These are phyloP conservation scores for Globisporangium apiculatum DNA, from an alignment of 352 stramenopile species.

Conservation along the genomic window DNA sequence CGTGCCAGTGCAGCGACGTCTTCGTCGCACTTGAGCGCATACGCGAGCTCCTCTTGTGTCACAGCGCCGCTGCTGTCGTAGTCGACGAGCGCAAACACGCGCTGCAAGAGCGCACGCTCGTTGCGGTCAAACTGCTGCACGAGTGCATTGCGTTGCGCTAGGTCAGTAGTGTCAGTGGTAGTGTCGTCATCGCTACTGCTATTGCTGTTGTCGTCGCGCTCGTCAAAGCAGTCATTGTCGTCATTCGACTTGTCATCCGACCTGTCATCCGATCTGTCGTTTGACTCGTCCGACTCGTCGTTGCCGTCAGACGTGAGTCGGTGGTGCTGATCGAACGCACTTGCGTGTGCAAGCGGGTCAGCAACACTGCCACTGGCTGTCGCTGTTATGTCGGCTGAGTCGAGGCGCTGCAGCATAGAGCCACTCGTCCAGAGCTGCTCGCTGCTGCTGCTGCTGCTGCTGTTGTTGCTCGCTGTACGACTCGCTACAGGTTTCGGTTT, in stretches of 20 bases:
- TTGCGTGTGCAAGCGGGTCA: conserved; percentile 11
- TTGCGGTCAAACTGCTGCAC: conserved; percentile 24
- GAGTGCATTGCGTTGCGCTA: background rate
- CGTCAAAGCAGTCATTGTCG: background rate
- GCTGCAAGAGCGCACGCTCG: conserved; percentile 26
- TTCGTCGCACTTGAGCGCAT: conserved; percentile 52
- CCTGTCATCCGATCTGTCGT: background rate
- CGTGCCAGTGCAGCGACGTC: conserved; percentile 43
- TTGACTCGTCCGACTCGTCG: background rate
- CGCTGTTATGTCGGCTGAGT: conserved; percentile 14
- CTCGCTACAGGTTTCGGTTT: too few species aligned
- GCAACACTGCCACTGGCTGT: conserved; percentile 20
- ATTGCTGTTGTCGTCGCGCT: conserved; percentile 4
- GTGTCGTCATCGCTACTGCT: background rate
- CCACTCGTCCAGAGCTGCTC: background rate
- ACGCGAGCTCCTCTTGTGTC: conserved; percentile 55
- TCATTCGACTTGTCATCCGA: too few species aligned
- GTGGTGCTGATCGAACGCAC: background rate
- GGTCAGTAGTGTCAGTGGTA: background rate
- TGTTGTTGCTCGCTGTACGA: background rate
- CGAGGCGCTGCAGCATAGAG: conserved; percentile 6
- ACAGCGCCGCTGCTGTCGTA: conserved; percentile 54
- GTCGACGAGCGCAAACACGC: conserved; percentile 62
- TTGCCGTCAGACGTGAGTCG: background rate
- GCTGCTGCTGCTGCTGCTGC: conserved; percentile 9